phyloP scores from a whole-genome alignment of 164 flowering plant genomes.

The Nymphaea thermarum region DNA sequence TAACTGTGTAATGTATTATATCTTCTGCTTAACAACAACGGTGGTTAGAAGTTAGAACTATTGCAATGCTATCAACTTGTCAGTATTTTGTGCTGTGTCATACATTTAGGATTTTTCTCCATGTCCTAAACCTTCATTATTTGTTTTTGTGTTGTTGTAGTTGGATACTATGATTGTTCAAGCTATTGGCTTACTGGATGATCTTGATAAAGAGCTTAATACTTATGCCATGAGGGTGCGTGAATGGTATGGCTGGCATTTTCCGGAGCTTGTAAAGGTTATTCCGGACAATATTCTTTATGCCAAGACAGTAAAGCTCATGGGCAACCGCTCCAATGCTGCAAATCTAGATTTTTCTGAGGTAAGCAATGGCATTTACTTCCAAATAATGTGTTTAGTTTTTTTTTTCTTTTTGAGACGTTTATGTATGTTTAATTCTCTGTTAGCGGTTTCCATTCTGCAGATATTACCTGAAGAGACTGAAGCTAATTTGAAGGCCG shows the following conservation, averaged over 20 bases:
- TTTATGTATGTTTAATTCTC: not conserved
- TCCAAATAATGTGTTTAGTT: not conserved
- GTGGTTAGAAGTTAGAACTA: no score
- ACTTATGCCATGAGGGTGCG: slow-evolving; percentile 94
- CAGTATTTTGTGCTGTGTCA: not conserved
- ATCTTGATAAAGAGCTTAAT: slow-evolving; percentile 94
- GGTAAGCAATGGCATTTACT: slow-evolving; percentile 21
- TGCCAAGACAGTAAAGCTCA: slow-evolving; percentile 85
- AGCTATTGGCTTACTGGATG: slow-evolving; percentile 94
- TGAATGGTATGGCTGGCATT: slow-evolving; percentile 99
- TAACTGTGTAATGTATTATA: no score
- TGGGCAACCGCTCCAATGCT: slow-evolving; percentile 83
- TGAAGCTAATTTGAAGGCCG: slow-evolving; percentile 78
- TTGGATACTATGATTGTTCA: slow-evolving; percentile 97
- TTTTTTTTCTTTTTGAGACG: not conserved
- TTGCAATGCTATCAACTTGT: not conserved
- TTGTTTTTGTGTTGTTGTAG: slow-evolving; percentile 17
- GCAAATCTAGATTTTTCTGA: slow-evolving; percentile 89
- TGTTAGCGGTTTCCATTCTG: not conserved
- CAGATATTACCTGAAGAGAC: slow-evolving; percentile 65
- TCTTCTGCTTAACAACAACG: no score
- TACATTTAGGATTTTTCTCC: not conserved
- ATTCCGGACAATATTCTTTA: slow-evolving; percentile 75
- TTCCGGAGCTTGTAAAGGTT: slow-evolving; percentile 93
- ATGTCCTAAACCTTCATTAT: not conserved